phyloP scores from a whole-genome alignment of 2,329 filamentous ascomycete species.

The Zopfia rhizophila region DNA sequence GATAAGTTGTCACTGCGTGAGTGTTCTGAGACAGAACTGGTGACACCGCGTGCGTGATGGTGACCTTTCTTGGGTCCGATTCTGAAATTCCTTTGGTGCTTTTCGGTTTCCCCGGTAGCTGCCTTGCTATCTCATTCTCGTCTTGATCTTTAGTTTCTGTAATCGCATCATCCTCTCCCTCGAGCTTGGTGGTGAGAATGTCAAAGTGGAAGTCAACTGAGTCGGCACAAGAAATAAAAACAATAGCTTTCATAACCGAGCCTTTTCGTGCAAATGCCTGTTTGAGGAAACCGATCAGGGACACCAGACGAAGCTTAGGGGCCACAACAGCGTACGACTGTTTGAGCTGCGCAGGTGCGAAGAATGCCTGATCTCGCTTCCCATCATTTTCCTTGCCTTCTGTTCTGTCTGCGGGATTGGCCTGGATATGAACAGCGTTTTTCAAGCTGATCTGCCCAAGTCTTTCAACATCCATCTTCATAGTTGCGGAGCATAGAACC shows the following conservation, averaged over 20 bases:
- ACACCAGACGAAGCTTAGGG: constrained; percentile 89
- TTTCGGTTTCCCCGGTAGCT: constrained; percentile 36
- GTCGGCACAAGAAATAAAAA: constrained; percentile 97
- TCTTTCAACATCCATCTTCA: constrained; percentile 97
- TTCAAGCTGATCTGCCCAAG: constrained; percentile 95
- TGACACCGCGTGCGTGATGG: constrained; percentile 72
- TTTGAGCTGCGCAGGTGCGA: constrained; percentile 90
- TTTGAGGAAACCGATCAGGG: constrained; percentile 84
- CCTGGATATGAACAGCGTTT: constrained; percentile 87
- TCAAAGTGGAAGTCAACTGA: constrained; percentile 97
- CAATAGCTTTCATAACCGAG: constrained; percentile 94
- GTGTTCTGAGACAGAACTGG: constrained; percentile 78
- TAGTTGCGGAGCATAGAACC: constrained; percentile 92
- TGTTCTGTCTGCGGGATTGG: constrained; percentile 66
- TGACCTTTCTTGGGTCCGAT: constrained; percentile 53
- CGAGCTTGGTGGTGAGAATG: constrained; percentile 67
- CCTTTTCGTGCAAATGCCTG: constrained; percentile 88
- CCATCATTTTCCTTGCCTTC: constrained; percentile 57
- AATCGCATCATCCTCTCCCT: constrained; percentile 38
- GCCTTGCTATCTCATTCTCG: constrained; percentile 25
- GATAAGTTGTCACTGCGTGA: constrained; percentile 82
- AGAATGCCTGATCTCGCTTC: constrained; percentile 68
- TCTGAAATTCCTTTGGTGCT: constrained; percentile 54
- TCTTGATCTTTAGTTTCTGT: constrained; percentile 40
- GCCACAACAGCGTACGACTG: constrained; percentile 90